A percentile compares a stretch with the other conserved stretches of the same genome.
These are phyloP conservation scores for Ramaria rubella DNA, from an alignment of 768 basidiomycete species.

Conservation along the genomic window DNA sequence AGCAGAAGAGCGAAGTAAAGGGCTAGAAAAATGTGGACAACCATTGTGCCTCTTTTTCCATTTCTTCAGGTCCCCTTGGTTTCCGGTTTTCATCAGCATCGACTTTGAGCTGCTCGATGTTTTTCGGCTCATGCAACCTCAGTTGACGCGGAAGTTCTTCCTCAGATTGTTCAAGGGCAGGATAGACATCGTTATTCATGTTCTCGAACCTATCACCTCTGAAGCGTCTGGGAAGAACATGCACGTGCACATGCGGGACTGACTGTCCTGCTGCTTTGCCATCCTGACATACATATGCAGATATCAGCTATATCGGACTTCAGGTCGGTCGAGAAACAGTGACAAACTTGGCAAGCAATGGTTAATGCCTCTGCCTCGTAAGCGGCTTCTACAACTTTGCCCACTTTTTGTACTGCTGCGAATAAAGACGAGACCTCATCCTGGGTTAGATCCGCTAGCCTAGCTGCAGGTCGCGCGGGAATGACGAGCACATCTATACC, in stretches of 20 bases:
- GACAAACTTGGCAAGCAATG: slow-evolving; percentile 76
- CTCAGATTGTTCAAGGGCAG: slow-evolving; percentile 65
- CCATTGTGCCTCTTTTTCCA: slow-evolving; percentile 75
- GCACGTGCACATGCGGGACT: slow-evolving; percentile 95
- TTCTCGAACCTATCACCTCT: slow-evolving; percentile 58
- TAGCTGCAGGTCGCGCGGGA: slow-evolving; percentile 41
- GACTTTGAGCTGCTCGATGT: slow-evolving; percentile 39
- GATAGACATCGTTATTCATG: slow-evolving; percentile 71
- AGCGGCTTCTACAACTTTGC: slow-evolving; percentile 69
- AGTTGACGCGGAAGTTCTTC: slow-evolving; percentile 39
- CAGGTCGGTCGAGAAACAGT: not conserved
- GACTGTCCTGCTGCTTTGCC: slow-evolving; percentile 80
- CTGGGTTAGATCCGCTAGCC: slow-evolving; percentile 40
- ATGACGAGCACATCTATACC: slow-evolving; percentile 52
- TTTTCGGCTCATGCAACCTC: not conserved
- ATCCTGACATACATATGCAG: slow-evolving; percentile 45
- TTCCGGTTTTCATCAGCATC: slow-evolving; percentile 64
- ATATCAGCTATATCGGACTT: not conserved
- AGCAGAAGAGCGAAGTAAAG: too few species aligned
- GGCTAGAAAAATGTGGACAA: slow-evolving; percentile 55
- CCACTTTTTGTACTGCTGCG: slow-evolving; percentile 70
- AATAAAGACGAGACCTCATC: slow-evolving; percentile 78
- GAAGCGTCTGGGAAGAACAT: slow-evolving; percentile 77
- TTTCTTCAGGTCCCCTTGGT: slow-evolving; percentile 63
- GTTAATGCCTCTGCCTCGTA: slow-evolving; percentile 83